Conservation (phyloP, 2,329 filamentous ascomycete genomes). For the Fusarium citri region DNA sequence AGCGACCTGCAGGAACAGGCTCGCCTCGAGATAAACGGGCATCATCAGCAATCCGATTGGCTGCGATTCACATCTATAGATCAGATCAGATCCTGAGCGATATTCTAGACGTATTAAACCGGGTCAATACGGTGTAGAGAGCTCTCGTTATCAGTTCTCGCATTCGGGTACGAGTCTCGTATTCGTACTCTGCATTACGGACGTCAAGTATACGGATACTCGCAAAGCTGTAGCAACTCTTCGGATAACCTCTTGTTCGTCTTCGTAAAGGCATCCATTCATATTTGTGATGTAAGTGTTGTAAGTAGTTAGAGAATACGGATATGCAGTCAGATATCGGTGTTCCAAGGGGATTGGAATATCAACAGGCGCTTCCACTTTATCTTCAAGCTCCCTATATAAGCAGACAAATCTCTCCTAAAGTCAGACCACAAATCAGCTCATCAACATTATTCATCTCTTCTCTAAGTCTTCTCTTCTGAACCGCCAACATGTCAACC, state of each 20-base stretch:
- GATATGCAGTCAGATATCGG: slow-evolving; percentile 2
- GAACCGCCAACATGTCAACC: slow-evolving; percentile 35
- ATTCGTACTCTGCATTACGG: slow-evolving; percentile 20
- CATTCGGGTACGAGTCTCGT: slow-evolving; percentile 31
- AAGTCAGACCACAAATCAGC: not conserved
- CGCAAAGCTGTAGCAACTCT: not conserved
- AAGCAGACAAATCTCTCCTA: not conserved
- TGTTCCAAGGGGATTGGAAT: slow-evolving; percentile 4
- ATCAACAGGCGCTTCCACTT: not conserved
- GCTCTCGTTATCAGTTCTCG: slow-evolving; percentile 3
- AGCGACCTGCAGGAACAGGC: slow-evolving; percentile 5
- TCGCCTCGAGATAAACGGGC: not conserved
- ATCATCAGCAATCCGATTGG: slow-evolving; percentile 1
- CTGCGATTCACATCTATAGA: not conserved
- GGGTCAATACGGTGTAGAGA: not conserved
- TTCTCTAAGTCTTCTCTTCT: not conserved
- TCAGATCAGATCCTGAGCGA: slow-evolving; percentile 15
- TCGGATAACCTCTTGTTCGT: slow-evolving; percentile 19
- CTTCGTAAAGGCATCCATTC: slow-evolving; percentile 20
- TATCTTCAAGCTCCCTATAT: slow-evolving; percentile 9
- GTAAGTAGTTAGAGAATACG: not conserved
- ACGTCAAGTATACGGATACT: not conserved
- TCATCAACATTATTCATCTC: accelerated
- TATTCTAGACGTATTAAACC: not conserved
- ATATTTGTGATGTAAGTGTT: not conserved